Conservation (phyloP, 2,329 filamentous ascomycete species). For the Penicillium sp. region DNA sequence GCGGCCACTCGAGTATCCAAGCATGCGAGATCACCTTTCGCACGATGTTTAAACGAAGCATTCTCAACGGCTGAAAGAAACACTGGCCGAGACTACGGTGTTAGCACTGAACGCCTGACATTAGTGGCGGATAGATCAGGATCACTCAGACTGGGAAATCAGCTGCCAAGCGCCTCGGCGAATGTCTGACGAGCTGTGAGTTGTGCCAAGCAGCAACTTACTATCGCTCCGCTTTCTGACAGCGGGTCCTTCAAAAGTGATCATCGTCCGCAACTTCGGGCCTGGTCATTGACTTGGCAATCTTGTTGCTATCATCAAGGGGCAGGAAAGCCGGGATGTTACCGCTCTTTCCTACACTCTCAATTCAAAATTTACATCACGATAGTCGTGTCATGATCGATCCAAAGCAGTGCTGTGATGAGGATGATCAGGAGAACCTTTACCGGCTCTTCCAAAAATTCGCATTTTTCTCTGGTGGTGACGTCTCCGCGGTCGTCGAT, state of each 20-base stretch:
- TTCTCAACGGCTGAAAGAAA: not conserved
- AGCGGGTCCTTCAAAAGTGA: not conserved
- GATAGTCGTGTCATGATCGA: not conserved
- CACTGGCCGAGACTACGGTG: too few relatives aligned
- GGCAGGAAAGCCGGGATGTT: not conserved
- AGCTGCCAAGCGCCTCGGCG: not conserved
- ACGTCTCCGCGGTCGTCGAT: not conserved
- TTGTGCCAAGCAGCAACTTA: not conserved
- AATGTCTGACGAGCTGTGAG: too few relatives aligned
- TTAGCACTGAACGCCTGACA: not conserved
- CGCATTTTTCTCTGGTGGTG: not conserved
- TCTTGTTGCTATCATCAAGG: not conserved
- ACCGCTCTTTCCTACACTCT: not conserved
- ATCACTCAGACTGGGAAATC: not conserved
- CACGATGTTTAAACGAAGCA: not conserved
- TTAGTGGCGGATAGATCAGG: not conserved
- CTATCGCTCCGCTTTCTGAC: not conserved
- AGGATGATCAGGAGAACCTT: not conserved
- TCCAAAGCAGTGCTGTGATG: not conserved
- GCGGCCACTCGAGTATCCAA: not conserved
- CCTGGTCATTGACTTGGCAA: slow-evolving; percentile 2
- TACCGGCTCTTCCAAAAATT: not conserved
- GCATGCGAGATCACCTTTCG: not conserved
- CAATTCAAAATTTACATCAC: not conserved
- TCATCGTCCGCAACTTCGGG: not conserved